These are phyloP conservation scores for Pistacia vera DNA, from an alignment of 345 rosid genomes.

Conservation along the genomic window DNA sequence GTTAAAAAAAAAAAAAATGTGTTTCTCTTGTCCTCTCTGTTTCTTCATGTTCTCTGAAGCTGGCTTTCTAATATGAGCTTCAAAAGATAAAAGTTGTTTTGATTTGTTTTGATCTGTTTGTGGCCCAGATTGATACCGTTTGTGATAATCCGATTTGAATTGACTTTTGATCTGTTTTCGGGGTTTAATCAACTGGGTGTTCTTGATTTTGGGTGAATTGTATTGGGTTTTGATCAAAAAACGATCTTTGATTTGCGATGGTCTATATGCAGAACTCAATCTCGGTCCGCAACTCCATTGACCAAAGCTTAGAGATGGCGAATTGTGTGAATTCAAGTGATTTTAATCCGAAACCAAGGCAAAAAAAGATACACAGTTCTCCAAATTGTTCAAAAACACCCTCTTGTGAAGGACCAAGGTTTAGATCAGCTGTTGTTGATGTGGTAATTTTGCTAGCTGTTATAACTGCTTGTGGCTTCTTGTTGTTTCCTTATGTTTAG, in stretches of 20 bases:
- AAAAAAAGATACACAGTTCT: slow-evolving; percentile 38
- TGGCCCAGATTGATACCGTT: no score
- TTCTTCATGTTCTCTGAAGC: neutral
- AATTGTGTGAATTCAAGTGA: slow-evolving; percentile 54
- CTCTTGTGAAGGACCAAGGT: slow-evolving; percentile 54
- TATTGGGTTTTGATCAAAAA: slow-evolving; percentile 29
- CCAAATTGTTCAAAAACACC: slow-evolving; percentile 41
- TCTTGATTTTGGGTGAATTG: slow-evolving; percentile 26
- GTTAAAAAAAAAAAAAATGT: neutral
- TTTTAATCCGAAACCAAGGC: slow-evolving; percentile 40
- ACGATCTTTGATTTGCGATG: slow-evolving; percentile 55
- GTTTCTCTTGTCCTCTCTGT: neutral
- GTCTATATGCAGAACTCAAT: slow-evolving; percentile 76
- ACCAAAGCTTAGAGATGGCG: slow-evolving; percentile 62
- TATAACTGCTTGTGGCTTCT: slow-evolving; percentile 67
- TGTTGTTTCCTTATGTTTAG: slow-evolving; percentile 70
- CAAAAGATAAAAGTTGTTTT: neutral
- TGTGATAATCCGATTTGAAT: no score
- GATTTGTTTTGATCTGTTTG: neutral
- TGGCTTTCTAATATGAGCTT: neutral
- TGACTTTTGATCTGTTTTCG: neutral
- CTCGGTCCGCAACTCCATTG: slow-evolving; percentile 81
- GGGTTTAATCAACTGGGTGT: slow-evolving; percentile 41
- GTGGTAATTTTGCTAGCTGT: slow-evolving; percentile 75
- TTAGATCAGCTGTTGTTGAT: slow-evolving; percentile 71